Base-by-base conservation (phyloP, 768 basidiomycete species). In the Pseudohyphozyma bogoriensis region DNA sequence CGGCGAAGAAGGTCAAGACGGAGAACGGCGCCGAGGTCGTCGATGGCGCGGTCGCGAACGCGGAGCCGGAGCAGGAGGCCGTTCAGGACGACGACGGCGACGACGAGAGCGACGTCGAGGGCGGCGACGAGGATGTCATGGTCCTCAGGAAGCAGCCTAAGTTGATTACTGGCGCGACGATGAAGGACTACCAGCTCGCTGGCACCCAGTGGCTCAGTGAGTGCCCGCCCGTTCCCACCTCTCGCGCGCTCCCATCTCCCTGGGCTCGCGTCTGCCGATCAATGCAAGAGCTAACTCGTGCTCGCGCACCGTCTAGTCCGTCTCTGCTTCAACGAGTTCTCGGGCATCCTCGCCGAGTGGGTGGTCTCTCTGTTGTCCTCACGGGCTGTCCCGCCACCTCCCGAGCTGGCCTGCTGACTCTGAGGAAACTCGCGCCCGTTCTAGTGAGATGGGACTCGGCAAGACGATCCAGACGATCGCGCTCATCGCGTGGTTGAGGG, bases 391-490 rank as follows among this genome's bases (percentile, higher is more conserved):
- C 37, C 37, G 18, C 37, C 37, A 37, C 37, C 37, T 37, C 37
- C 37, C 37, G 37, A 10, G 37, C 37, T 37, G 37, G 11, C 11
- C 10, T 37, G 37, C 37, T 37, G 37, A 37, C 37, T 37, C 37
- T 37, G 37, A 10, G 11, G 18, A 10, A 10, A 37, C 37, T 28
- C 8, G 20, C 24, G 39, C 37, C 37, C 37, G 10, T 37, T 10
- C 18, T 18, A 37, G 37, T 37, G 37, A 37, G 37, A 37, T 37
- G 22, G 51, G 58, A 50, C 65, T 59, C 56, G 64, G 68, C 37
- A 37, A 95, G 87, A 99, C 95, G 0, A 78, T 97, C 0, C 95
- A 99, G 79, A 87, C 84, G 0, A 99, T 99, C 45, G 83, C 92
- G 0, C 95, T 97, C 73, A 82, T 88, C 61, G 92, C 92, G 0